Base-by-base conservation (phyloP, 306 rosid species). In the Sophora flavescens region DNA sequence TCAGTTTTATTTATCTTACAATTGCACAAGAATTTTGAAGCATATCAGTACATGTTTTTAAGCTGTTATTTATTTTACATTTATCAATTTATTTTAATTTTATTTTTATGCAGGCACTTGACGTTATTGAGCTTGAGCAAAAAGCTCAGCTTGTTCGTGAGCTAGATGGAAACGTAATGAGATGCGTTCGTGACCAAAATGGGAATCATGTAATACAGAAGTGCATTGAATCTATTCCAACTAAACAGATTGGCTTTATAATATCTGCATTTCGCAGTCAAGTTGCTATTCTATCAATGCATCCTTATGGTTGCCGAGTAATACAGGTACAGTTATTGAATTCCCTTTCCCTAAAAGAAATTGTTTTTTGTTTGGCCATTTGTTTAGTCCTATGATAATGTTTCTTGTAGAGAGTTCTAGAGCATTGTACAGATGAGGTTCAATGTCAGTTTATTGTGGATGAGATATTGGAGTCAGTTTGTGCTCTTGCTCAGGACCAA, bases 161-260 rank as follows among this genome's bases (percentile, higher is more conserved):
- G 75, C 84, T 87, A 54, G 91, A 87, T 85, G 91, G 91, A 74
- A 64, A 87, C 80, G 83, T 87, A 72, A 82, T 87, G 84, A 82
- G 81, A 78, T 87, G 91, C 67, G 88, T 87, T 57, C 89, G 91
- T 53, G 91, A 87, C 70, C 91, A 87, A 74, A 87, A 85, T 33
- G 91, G 91, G 80, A 87, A 87, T 83, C 91, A 87, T 85, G 91
- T 87, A 77, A 87, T 87, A 82, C 91, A 87, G 78, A 87, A 87
- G 78, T 87, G 91, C 82, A 80, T 87, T 48, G 91, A 87, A 83
- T 80, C 86, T 59, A 83, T 87, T 59, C 87, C 89, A 66, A 84
- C 88, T 4, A 64, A 78, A 64, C 85, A 50, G 15, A 78, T 87
- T 54, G 82, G 66, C 65, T 87, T 87, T 61, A 82, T 85, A 70